Evolutionary conservation across 2,329 filamentous ascomycete species (phyloP), one percentile per base, ranked within the genome.

Genomic region (Stachybotrys chlorohalonatus): DNA sequence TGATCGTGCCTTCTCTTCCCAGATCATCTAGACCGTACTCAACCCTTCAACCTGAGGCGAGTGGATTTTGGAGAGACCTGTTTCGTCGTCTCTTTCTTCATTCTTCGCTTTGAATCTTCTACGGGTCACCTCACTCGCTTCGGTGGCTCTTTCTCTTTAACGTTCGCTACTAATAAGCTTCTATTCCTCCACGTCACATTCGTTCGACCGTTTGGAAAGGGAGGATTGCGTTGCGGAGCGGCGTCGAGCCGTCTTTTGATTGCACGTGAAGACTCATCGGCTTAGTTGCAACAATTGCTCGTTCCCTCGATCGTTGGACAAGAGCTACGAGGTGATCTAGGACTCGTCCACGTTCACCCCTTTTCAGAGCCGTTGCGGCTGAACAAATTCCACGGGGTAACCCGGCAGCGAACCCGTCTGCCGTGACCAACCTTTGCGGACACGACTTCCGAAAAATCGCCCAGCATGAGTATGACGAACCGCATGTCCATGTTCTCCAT

Each of bases 401-500:
- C 36, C 36, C 36, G 36, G 2, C 36, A 13, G 8, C 36, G 36
- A 42, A 42, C 8, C 36, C 55, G 55, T 59, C 56, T 52, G 59
- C 32, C 62, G 70, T 74, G 69, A 67, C 67, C 65, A 72, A 76
- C 73, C 74, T 59, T 57, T 51, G 64, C 60, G 68, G 70, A 64
- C 67, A 62, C 66, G 67, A 63, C 68, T 52, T 50, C 48, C 49
- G 51, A 54, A 16, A 60, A 9, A 58, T 56, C 54, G 60, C 32
- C 31, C 9, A 31, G 11, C 31, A 7, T 42, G 55, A 63, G 54
- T 67, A 85, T 86, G 83, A 75, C 83, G 61, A 82, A 79, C 70
- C 78, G 82, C 66, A 81, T 83, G 79, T 87, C 85, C 61, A 84
- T 86, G 78, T 87, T 85, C 67, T 87, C 84, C 61, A 75, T 84